A percentile compares a stretch with the other conserved stretches of the same genome.
Conservation (phyloP, 352 stramenopile species). For the Phytopythium sindhum region DNA sequence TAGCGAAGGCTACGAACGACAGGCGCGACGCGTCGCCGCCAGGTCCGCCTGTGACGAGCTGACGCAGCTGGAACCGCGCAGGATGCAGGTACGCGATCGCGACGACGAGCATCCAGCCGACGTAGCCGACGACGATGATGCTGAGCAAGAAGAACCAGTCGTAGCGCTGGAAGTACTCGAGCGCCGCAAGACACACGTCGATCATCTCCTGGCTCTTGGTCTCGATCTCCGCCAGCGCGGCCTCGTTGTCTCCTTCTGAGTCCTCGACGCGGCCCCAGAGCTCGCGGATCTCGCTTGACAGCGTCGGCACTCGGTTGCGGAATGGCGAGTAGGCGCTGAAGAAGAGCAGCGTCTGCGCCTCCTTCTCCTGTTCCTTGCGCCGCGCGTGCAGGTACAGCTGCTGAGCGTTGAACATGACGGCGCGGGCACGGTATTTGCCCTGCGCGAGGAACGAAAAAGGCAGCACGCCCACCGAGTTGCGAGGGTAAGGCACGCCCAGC, state of each 20-base stretch:
- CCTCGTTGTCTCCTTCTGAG: conserved; percentile 12
- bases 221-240: conserved; percentile 35
- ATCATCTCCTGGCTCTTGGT: conserved; percentile 61
- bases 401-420: conserved; percentile 68
- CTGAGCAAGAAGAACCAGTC: conserved; percentile 81
- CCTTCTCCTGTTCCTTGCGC: conserved; percentile 67
- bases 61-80: conserved; percentile 21
- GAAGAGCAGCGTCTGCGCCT: conserved; percentile 46
- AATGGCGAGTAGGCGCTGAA: conserved; percentile 61
- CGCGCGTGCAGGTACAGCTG: conserved; percentile 65
- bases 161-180: conserved; percentile 82
- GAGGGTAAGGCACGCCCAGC: conserved; percentile 66
- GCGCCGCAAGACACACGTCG: conserved; percentile 63
- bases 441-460: conserved; percentile 66
- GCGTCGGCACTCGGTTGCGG: conserved; percentile 26
- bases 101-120: conserved; percentile 73
- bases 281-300: conserved; percentile 24
- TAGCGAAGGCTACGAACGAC: conserved; percentile 26
- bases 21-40: not conserved
- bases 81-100: conserved; percentile 55
- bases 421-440: conserved; percentile 57
- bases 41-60: conserved; percentile 8
- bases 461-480: conserved; percentile 81
- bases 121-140: conserved; percentile 72
- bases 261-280: conserved; percentile 9